Percentiles rank a stretch among this genome's conserved stretches.
phyloP scores from a whole-genome alignment of 306 rosid genomes.

The Rosa persica region DNA sequence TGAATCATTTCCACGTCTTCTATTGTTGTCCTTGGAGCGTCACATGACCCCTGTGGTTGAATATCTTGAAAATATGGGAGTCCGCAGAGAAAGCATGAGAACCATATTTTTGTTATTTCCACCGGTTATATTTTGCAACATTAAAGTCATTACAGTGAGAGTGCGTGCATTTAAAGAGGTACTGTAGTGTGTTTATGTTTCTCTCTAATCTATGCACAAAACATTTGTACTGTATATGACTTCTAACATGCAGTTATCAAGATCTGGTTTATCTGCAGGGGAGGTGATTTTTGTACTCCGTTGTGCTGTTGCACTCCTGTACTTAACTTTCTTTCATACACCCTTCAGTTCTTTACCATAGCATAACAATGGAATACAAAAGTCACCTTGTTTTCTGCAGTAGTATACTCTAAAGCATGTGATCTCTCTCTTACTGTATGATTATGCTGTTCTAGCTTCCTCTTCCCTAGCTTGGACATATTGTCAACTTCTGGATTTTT shows the following conservation, averaged over 20 bases:
- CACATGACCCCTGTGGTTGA: conserved; percentile 47
- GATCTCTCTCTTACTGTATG: not conserved
- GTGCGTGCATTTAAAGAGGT: conserved; percentile 66
- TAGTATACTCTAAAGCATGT: not conserved
- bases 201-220: conserved; percentile 4
- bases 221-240: not conserved
- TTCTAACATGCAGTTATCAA: not conserved
- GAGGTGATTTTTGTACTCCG: not conserved
- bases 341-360: not conserved
- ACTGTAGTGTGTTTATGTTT: not conserved
- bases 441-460: conserved; percentile 2
- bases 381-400: not conserved
- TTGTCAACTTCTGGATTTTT: not conserved
- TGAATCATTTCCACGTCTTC: conserved; percentile 75
- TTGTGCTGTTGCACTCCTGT: not conserved
- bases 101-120: conserved; percentile 61
- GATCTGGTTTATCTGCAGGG: conserved; percentile 1
- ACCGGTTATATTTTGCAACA: conserved; percentile 53
- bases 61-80: conserved; percentile 58
- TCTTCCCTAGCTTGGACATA: not conserved
- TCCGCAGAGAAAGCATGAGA: conserved; percentile 42
- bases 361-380: not conserved
- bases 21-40: conserved; percentile 51
- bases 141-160: conserved; percentile 54
- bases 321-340: not conserved